Percentiles rank a stretch among this genome's conserved stretches.
phyloP scores from a whole-genome alignment of 345 rosid species.

The Passiflora organensis region DNA sequence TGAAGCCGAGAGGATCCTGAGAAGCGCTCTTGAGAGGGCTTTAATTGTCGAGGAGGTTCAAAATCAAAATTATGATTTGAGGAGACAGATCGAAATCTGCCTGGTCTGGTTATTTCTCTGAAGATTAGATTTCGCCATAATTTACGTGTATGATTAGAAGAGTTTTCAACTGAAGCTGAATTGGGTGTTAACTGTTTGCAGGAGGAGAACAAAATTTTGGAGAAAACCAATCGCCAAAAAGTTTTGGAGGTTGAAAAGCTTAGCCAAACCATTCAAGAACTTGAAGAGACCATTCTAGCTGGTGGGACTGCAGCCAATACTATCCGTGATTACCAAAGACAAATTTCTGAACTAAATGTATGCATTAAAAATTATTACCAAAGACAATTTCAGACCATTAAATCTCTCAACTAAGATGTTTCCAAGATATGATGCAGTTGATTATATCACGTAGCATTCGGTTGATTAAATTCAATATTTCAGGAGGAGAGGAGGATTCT shows the following conservation, averaged over 20 bases:
- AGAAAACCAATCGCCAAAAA: constrained; percentile 91
- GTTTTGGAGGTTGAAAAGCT: constrained; percentile 84
- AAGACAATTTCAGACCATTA: neutral
- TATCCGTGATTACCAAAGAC: constrained; percentile 63
- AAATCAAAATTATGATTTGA: constrained; percentile 80
- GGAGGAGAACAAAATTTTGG: constrained; percentile 89
- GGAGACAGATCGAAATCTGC: constrained; percentile 81
- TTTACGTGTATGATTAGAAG: neutral
- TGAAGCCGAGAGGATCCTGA: constrained; percentile 83
- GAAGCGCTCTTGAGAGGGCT: constrained; percentile 89
- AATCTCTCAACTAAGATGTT: too few species aligned
- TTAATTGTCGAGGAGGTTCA: constrained; percentile 92
- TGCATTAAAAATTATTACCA: constrained; percentile 13
- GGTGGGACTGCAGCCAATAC: constrained; percentile 85
- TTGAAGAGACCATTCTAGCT: constrained; percentile 79
- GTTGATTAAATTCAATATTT: constrained; percentile 1
- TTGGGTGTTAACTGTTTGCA: constrained; percentile 16
- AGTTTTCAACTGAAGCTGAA: constrained; percentile 2
- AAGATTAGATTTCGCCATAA: neutral
- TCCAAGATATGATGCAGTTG: too few species aligned
- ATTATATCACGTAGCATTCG: too few species aligned
- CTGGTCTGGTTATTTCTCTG: constrained; percentile 32
- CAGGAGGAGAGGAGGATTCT: constrained; percentile 90
- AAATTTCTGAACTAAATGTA: constrained; percentile 71
- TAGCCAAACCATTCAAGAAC: constrained; percentile 66